Percentiles rank a stretch among this genome's conserved stretches.
These are phyloP conservation scores for Suhomyces choctaworum DNA, from an alignment of 1,139 yeast genomes.

Conservation along the genomic window DNA sequence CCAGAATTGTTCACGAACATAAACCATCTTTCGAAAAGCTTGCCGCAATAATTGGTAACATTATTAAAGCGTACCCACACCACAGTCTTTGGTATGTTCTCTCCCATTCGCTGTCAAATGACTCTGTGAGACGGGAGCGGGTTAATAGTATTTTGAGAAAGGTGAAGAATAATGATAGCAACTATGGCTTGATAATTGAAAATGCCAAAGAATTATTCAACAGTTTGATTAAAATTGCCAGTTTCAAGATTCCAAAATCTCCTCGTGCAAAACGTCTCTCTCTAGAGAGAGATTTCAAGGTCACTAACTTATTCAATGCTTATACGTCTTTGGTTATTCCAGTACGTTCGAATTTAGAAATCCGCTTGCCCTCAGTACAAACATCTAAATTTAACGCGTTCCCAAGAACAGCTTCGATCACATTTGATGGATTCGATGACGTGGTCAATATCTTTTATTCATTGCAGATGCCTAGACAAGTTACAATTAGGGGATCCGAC, in stretches of 20 bases:
- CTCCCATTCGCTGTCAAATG: constrained; percentile 72
- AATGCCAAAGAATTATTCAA: constrained; percentile 38
- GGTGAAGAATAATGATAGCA: constrained; percentile 18
- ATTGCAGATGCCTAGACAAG: constrained; percentile 81
- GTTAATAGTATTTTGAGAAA: constrained; percentile 36
- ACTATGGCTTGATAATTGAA: constrained; percentile 20
- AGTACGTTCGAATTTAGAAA: constrained; percentile 69
- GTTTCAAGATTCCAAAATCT: constrained; percentile 36
- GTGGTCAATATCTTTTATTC: constrained; percentile 71
- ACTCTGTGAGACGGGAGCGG: constrained; percentile 52
- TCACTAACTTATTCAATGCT: constrained; percentile 53
- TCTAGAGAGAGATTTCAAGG: constrained; percentile 44
- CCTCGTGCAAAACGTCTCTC: constrained; percentile 32
- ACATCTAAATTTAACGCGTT: constrained; percentile 54
- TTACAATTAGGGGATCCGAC: constrained; percentile 77
- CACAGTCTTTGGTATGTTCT: constrained; percentile 85
- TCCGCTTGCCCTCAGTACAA: constrained; percentile 56
- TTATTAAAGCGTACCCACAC: constrained; percentile 69
- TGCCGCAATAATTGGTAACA: constrained; percentile 53
- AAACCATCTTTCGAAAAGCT: constrained; percentile 57
- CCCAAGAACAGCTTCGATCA: constrained; percentile 51
- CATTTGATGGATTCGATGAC: constrained; percentile 60
- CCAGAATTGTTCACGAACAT: constrained; percentile 72
- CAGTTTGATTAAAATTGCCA: constrained; percentile 38
- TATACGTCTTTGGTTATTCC: constrained; percentile 76